These are phyloP conservation scores for Chlorophyllum brunneum DNA, from an alignment of 768 basidiomycete species.

Conservation along the genomic window DNA sequence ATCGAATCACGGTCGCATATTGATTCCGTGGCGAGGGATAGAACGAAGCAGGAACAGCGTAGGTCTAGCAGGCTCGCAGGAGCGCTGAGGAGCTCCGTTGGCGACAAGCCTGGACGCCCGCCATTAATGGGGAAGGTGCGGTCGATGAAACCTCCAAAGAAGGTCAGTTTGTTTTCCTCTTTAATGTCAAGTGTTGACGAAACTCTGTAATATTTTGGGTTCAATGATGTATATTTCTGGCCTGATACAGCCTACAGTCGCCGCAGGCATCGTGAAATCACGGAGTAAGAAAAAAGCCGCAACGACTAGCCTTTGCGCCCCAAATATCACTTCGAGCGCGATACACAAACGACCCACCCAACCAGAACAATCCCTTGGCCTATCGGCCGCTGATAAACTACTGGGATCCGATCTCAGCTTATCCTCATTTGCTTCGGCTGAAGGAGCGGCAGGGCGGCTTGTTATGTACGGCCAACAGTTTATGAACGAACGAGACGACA, in stretches of 20 bases:
- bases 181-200: conserved; percentile 15
- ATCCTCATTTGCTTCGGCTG: conserved; percentile 23
- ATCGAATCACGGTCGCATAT: background rate
- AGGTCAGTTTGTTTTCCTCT: background rate
- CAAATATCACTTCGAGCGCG: conserved; percentile 9
- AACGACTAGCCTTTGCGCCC: conserved; percentile 3
- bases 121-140: background rate
- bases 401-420: conserved; percentile 24
- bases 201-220: conserved; percentile 12
- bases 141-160: background rate
- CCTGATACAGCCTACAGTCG: background rate
- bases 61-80: background rate
- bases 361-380: conserved; percentile 15
- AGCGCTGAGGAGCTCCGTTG: background rate
- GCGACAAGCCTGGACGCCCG: background rate
- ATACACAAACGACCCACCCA: conserved; percentile 12
- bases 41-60: background rate
- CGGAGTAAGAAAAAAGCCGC: conserved; percentile 11
- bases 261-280: conserved; percentile 10
- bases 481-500: conserved; percentile 22
- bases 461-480: conserved; percentile 46
- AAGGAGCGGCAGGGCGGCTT: conserved; percentile 43
- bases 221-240: background rate
- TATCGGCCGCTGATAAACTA: conserved; percentile 14
- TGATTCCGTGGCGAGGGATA: background rate